Percentiles rank a stretch among this genome's conserved stretches.
Evolutionary conservation across 1,284 basidiomycete species (phyloP).

Genomic region (Melampsora abietis-canadensis): DNA sequence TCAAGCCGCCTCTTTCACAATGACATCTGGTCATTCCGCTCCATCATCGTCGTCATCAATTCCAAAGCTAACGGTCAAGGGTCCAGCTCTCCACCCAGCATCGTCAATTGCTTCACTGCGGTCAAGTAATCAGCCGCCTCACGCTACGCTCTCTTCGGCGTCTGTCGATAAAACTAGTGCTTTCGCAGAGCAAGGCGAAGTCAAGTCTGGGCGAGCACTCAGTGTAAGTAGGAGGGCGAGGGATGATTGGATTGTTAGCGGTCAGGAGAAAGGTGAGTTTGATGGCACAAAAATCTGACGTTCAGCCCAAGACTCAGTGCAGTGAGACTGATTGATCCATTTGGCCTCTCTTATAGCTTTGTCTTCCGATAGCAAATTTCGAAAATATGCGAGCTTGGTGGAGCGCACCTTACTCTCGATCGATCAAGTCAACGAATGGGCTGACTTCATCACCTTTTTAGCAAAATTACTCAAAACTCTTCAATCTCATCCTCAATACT

Average conservation of each 20-base stretch:
- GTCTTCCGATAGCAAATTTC: slow-evolving; percentile 78
- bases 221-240: slow-evolving; percentile 36
- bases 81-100: slow-evolving; percentile 27
- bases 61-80: not conserved
- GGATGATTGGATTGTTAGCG: slow-evolving; percentile 41
- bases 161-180: slow-evolving; percentile 40
- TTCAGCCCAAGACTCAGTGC: not conserved
- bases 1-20: not conserved
- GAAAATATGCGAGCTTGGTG: slow-evolving; percentile 85
- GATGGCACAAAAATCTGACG: not conserved
- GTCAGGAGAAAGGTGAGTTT: slow-evolving; percentile 42
- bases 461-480: slow-evolving; percentile 94
- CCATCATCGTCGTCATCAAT: slow-evolving; percentile 16
- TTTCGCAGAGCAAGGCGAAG: slow-evolving; percentile 36
- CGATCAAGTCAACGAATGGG: slow-evolving; percentile 97
- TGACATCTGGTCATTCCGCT: slow-evolving; percentile 21
- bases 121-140: slow-evolving; percentile 7
- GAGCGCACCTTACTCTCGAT: slow-evolving; percentile 90
- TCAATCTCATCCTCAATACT: slow-evolving; percentile 84
- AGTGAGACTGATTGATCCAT: not conserved
- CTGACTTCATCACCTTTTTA: slow-evolving; percentile 96
- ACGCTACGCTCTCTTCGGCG: slow-evolving; percentile 36
- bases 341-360: slow-evolving; percentile 45
- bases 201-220: slow-evolving; percentile 37
- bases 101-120: slow-evolving; percentile 36